Conservation (phyloP, 345 rosid genomes). For the Acer negundo region DNA sequence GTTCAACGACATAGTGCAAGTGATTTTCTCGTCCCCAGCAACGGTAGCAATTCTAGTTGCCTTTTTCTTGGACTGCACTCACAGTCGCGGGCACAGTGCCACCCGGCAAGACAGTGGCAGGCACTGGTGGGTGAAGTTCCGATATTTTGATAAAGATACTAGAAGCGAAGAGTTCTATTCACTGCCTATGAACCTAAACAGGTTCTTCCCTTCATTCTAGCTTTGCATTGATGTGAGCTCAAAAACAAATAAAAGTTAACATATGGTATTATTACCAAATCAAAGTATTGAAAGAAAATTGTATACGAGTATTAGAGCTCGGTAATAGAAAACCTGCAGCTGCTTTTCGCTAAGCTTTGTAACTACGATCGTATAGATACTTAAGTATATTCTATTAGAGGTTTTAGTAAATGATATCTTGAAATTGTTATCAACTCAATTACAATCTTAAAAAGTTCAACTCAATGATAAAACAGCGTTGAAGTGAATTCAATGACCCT, state of each 20-base stretch:
- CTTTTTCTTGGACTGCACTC: slow-evolving; percentile 63
- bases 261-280: neutral
- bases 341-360: neutral
- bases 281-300: neutral
- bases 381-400: neutral
- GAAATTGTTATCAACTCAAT: neutral
- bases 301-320: neutral
- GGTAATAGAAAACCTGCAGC: neutral
- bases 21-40: slow-evolving; percentile 86
- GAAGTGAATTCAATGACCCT: neutral
- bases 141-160: slow-evolving; percentile 48
- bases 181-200: slow-evolving; percentile 68
- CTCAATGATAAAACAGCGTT: neutral
- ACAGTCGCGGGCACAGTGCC: slow-evolving; percentile 46
- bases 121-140: slow-evolving; percentile 90
- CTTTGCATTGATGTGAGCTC: neutral
- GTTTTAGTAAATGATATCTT: neutral
- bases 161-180: slow-evolving; percentile 77
- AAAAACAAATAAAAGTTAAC: neutral
- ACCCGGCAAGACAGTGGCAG: slow-evolving; percentile 77
- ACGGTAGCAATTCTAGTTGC: slow-evolving; percentile 67
- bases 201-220: slow-evolving; percentile 88
- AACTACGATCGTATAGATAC: neutral
- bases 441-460: neutral
- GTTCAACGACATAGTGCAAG: slow-evolving; percentile 87